Base-by-base conservation (phyloP, 192 early-diverging fungal genomes). In the Glomus cerebriforme region DNA sequence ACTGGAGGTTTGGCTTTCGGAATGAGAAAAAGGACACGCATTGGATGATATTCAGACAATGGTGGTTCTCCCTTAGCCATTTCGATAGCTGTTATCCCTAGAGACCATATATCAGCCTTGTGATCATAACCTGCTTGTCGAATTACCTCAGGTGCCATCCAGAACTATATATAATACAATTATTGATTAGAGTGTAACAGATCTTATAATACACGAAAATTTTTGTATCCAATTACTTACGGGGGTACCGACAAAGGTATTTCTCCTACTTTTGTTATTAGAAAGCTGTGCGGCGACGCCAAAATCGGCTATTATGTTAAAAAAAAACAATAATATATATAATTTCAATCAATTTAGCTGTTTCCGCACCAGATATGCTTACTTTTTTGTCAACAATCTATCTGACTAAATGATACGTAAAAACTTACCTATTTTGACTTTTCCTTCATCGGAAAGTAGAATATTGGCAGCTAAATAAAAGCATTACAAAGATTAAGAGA, bases 301-400 rank as follows among this genome's bases (percentile, higher is more conserved):
- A 88, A 99, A 99, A 84, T 99, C 97, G 6, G 96, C 97, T 83
- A 96, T n/a, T n/a, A n/a, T n/a, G n/a, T n/a, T n/a, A n/a, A n/a
- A n/a, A n/a, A n/a, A n/a, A n/a, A n/a, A n/a, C n/a, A n/a, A n/a
- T n/a, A n/a, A n/a, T n/a, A n/a, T n/a, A n/a, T n/a, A n/a, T n/a
- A n/a, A n/a, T n/a, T n/a, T n/a, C n/a, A n/a, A n/a, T n/a, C n/a
- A n/a, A n/a, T n/a, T n/a, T n/a, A n/a, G n/a, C n/a, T n/a, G n/a
- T n/a, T n/a, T n/a, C n/a, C n/a, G n/a, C n/a, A n/a, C n/a, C n/a
- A n/a, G n/a, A n/a, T n/a, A n/a, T 0, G 37, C 7, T 39, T 8
- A 9, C 37, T 39, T 39, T n/a, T 37, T 39, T 39, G 37, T 39
- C 37, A 9, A 39, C 39, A 22, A 17, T n/a, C 49, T 22, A 54